Base-by-base conservation (phyloP, 805 yeast species). In the Torulaspora delbrueckii region DNA sequence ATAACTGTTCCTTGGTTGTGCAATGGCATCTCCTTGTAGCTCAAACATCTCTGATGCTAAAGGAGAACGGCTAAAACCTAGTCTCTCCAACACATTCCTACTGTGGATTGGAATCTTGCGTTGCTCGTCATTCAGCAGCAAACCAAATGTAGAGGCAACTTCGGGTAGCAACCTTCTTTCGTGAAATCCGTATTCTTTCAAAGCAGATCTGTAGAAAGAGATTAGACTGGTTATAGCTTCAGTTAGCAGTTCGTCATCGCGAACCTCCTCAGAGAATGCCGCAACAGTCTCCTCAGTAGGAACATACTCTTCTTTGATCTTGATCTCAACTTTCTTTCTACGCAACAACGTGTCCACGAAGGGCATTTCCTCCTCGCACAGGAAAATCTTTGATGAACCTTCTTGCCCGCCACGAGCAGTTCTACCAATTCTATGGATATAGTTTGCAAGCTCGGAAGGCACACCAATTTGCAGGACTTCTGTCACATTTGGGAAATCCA, bases 391-490 rank as follows among this genome's bases (percentile, higher is more conserved):
- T 4, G 96, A 86, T 40, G 75, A 72, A 51, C 98, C 98, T 19
- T 73, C 70, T 47, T 76, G 75, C 46, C 96, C 96, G 45, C 90
- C 95, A 69, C 98, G 81, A 35, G 95, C 98, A 12, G 97, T 91
- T 74, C 98, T 82, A 49, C 98, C 98, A 60, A 91, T 83, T 66
- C 96, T 83, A 69, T 91, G 98, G 47, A 89, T 80, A 63, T 90
- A 89, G 52, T 84, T 83, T n/a, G 90, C 78, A 19, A 80, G 67
- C 47, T 82, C 86, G 38, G 74, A 68, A 50, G 93, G 86, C n/a
- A 82, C 75, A 54, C 91, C 86, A 44, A 87, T 65, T 70, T 91
- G 97, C 56, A 85, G 70, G 42, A 91, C 97, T 61, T 87, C 86
- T 22, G 88, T 69, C 24, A 91, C 95, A 56, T 79, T 79, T 46